Base-by-base conservation (phyloP, 371 early-diverging fungal species). In the Zancudomyces culisetae region DNA sequence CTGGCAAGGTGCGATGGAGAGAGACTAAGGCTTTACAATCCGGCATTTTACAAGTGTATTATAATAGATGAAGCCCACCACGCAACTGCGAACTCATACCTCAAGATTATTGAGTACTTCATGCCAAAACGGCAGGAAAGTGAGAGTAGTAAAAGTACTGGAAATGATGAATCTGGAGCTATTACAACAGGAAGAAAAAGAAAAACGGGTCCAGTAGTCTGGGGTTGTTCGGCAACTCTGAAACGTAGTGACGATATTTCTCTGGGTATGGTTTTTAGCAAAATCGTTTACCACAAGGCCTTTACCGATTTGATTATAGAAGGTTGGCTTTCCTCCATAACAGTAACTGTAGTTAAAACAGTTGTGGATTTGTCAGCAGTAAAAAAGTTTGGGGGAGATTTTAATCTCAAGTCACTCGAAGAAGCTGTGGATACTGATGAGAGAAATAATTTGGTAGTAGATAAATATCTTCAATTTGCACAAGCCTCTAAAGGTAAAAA, bases 41-140 rank as follows among this genome's bases (percentile, higher is more conserved):
- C 90, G 2, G 24, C 40, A 12, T 53, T 68, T 15, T 94, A 85
- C 75, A 92, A 93, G 56, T 74, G 78, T 30, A 78, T 95, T 51
- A 73, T 95, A 24, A 85, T 95, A 43, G 94, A 86, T 61, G 87
- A 88, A 75, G 94, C 91, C 0, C 95, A 95, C 56, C 95, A 95
- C 59, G 86, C 89, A 0, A 73, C 87, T 0, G 86, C 92, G 15
- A 55, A 65, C 0, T 72, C 79, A 1, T 95, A 93, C 57, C 43
- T 49, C 6, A 68, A 78, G 18, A 76, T 93, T 20, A 49, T 95
- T 27, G 58, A 74, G 1, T 75, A 88, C 60, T 88, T 94, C 55
- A 68, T 71, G 70, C 69, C 26, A 58, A 66, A 0, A 43, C 51
- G 1, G 23, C 27, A 18, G 50, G 47, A 3, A 45, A n/a, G n/a